Evolutionary conservation across 441 rosid species (phyloP).

Genomic region (Populus hybrid): DNA sequence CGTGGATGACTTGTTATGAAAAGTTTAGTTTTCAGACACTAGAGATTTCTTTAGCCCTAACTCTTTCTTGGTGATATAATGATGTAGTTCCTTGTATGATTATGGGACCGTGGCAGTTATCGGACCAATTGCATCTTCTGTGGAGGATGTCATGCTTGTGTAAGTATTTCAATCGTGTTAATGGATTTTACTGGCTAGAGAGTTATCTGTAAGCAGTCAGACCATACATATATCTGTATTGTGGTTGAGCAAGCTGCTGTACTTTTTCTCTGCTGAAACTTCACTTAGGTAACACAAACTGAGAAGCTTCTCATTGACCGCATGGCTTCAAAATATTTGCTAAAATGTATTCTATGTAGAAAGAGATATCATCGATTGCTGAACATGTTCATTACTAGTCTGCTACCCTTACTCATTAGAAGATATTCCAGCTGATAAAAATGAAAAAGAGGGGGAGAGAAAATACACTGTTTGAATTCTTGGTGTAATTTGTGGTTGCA

Average conservation of each 20-base stretch:
- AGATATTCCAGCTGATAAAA: not conserved
- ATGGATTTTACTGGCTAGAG: not conserved
- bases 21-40: not conserved
- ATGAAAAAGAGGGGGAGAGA: not conserved
- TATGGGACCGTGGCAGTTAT: constrained; percentile 72
- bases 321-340: not conserved
- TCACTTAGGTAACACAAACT: not conserved
- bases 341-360: not conserved
- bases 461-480: not conserved
- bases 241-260: not conserved
- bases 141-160: constrained; percentile 78
- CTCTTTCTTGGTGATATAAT: constrained; percentile 7
- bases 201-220: not conserved
- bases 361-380: not conserved
- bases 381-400: not conserved
- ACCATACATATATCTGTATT: not conserved
- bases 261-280: not conserved
- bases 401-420: too few relatives aligned
- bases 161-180: constrained; percentile 37
- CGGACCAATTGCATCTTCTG: constrained; percentile 78
- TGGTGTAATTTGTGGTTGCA: not conserved
- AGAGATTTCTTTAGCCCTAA: not conserved
- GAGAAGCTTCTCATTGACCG: not conserved
- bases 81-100: constrained; percentile 53
- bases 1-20: not conserved